A percentile compares a stretch with the other conserved stretches of the same genome.
phyloP scores from a whole-genome alignment of 352 stramenopile genomes.

The Globisporangium middletonii region DNA sequence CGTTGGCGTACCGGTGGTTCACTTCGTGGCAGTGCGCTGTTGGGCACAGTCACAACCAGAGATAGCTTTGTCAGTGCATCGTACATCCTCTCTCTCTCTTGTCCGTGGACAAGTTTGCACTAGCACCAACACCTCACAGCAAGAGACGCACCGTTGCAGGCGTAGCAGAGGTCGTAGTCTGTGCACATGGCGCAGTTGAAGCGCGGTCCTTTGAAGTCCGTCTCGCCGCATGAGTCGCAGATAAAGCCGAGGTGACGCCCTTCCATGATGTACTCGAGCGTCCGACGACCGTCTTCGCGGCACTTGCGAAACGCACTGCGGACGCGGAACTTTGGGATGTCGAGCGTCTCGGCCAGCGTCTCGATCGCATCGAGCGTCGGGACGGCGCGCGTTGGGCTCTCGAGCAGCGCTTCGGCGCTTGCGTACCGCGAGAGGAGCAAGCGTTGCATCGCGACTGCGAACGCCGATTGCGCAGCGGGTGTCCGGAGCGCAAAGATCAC shows the following conservation, averaged over 20 bases:
- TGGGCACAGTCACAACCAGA: constrained; percentile 4
- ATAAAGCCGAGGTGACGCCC: constrained; percentile 76
- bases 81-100: no score
- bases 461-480: constrained; percentile 14
- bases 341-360: constrained; percentile 51
- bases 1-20: constrained; percentile 70
- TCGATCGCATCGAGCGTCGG: constrained; percentile 63
- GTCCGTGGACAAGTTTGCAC: neutral
- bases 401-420: constrained; percentile 28
- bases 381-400: constrained; percentile 7
- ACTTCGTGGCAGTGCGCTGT: constrained; percentile 53
- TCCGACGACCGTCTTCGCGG: constrained; percentile 51
- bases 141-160: constrained; percentile 43
- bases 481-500: constrained; percentile 40
- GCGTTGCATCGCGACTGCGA: constrained; percentile 19
- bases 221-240: constrained; percentile 76
- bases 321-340: constrained; percentile 77
- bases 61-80: neutral
- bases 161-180: constrained; percentile 69
- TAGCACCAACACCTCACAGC: neutral
- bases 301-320: constrained; percentile 80
- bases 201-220: constrained; percentile 64
- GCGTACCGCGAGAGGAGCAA: constrained; percentile 40
- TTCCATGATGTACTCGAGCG: constrained; percentile 79
- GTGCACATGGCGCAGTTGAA: constrained; percentile 74